Evolutionary conservation across 1,139 yeast species (phyloP).

Genomic region (Candida neerlandica): DNA sequence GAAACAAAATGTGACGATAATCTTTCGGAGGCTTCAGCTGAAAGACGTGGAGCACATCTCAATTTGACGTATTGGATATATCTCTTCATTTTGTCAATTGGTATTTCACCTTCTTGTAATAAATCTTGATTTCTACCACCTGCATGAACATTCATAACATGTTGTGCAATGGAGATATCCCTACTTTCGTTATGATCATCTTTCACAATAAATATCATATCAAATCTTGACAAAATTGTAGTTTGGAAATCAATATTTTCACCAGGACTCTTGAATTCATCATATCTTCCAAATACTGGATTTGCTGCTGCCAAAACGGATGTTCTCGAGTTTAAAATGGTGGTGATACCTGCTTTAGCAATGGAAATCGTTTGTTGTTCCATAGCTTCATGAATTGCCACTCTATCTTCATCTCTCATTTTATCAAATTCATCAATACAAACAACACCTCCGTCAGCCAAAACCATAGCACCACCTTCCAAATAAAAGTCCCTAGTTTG

Average conservation of each 20-base stretch:
- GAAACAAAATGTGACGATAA: slow-evolving; percentile 94
- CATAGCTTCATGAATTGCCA: slow-evolving; percentile 99
- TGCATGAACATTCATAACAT: slow-evolving; percentile 93
- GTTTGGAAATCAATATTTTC: slow-evolving; percentile 98
- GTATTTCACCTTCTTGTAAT: slow-evolving; percentile 77
- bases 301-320: slow-evolving; percentile 98
- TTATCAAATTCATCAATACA: slow-evolving; percentile 99
- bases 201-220: slow-evolving; percentile 96
- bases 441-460: slow-evolving; percentile 98
- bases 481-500: slow-evolving; percentile 86
- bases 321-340: slow-evolving; percentile 92
- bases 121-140: slow-evolving; percentile 59
- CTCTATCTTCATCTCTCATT: slow-evolving; percentile 99
- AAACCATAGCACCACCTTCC: slow-evolving; percentile 99
- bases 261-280: slow-evolving; percentile 94
- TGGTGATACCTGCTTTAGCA: slow-evolving; percentile 98
- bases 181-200: slow-evolving; percentile 89
- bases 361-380: slow-evolving; percentile 99
- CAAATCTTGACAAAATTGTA: slow-evolving; percentile 94
- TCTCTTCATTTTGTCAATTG: slow-evolving; percentile 87
- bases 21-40: slow-evolving; percentile 88
- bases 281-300: slow-evolving; percentile 95
- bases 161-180: slow-evolving; percentile 89
- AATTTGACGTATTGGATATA: slow-evolving; percentile 88
- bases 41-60: slow-evolving; percentile 89